Evolutionary conservation across 1,139 yeast species (phyloP).

Genomic region (Nakaseomyces delphensis): DNA sequence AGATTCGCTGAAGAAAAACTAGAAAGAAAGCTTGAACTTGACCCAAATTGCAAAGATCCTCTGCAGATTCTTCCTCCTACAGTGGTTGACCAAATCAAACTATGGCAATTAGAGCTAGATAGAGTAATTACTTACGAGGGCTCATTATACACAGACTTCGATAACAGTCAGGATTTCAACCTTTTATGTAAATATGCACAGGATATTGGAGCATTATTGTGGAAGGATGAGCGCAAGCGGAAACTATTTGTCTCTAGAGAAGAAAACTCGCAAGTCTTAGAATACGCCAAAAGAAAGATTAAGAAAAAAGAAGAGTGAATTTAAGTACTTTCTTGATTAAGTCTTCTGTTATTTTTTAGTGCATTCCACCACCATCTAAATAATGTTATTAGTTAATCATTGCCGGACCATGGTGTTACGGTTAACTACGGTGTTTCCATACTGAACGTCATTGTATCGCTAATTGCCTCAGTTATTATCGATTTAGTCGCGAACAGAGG

Average conservation of each 20-base stretch:
- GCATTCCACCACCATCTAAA: too few species aligned
- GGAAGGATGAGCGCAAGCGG: constrained; percentile 66
- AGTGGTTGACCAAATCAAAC: constrained; percentile 85
- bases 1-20: constrained; percentile 57
- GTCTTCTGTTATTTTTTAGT: too few species aligned
- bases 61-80: constrained; percentile 83
- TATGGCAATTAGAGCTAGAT: constrained; percentile 95
- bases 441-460: too few species aligned
- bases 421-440: too few species aligned
- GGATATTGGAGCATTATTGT: constrained; percentile 81
- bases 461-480: too few species aligned
- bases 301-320: constrained; percentile 20
- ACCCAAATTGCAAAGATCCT: constrained; percentile 47
- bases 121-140: constrained; percentile 86
- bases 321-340: too few species aligned
- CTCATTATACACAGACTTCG: constrained; percentile 77
- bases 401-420: too few species aligned
- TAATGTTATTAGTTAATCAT: too few species aligned
- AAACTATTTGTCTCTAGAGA: constrained; percentile 73
- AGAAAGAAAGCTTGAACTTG: constrained; percentile 56
- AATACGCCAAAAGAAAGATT: constrained; percentile 59
- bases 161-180: constrained; percentile 68
- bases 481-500: too few species aligned
- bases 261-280: constrained; percentile 82
- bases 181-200: constrained; percentile 67